These are phyloP conservation scores for Ophiognomonia clavigignenti-juglandacearum DNA, from an alignment of 2,329 filamentous ascomycete genomes.

Conservation along the genomic window DNA sequence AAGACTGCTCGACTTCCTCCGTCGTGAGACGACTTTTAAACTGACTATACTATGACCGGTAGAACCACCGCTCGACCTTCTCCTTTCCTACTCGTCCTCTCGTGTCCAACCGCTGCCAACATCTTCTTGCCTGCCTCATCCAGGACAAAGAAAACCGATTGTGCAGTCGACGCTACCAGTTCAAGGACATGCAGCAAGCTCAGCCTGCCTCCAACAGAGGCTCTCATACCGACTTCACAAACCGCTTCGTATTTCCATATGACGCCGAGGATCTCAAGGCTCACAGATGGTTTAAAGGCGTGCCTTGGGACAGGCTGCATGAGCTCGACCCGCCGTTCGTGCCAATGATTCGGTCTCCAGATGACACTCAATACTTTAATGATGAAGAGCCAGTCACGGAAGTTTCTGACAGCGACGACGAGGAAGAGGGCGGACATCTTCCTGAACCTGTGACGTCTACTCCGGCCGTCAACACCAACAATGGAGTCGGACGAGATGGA, in stretches of 20 bases:
- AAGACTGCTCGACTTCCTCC: slow-evolving; percentile 25
- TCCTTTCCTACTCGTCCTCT: slow-evolving; percentile 62
- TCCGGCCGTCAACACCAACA: neutral
- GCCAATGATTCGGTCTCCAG: slow-evolving; percentile 61
- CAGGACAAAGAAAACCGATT: slow-evolving; percentile 71
- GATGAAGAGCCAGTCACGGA: slow-evolving; percentile 70
- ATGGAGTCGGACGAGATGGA: slow-evolving; percentile 2
- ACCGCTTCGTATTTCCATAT: slow-evolving; percentile 70
- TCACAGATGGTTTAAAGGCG: slow-evolving; percentile 78
- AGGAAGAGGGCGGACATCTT: slow-evolving; percentile 9
- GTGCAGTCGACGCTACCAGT: slow-evolving; percentile 68
- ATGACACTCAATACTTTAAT: slow-evolving; percentile 88
- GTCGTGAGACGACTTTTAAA: neutral
- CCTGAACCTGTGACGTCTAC: neutral
- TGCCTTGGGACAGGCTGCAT: slow-evolving; percentile 75
- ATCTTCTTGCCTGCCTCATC: slow-evolving; percentile 69
- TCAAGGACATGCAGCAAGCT: slow-evolving; percentile 48
- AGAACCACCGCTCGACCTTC: slow-evolving; percentile 63
- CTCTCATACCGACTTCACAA: slow-evolving; percentile 27
- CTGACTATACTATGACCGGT: neutral
- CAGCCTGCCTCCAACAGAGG: slow-evolving; percentile 5
- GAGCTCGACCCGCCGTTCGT: slow-evolving; percentile 70
- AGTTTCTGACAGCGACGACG: slow-evolving; percentile 44
- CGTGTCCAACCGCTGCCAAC: slow-evolving; percentile 67
- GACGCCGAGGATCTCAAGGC: slow-evolving; percentile 86